Base-by-base conservation (phyloP, 805 yeast genomes). In the Starmerella bombi region DNA sequence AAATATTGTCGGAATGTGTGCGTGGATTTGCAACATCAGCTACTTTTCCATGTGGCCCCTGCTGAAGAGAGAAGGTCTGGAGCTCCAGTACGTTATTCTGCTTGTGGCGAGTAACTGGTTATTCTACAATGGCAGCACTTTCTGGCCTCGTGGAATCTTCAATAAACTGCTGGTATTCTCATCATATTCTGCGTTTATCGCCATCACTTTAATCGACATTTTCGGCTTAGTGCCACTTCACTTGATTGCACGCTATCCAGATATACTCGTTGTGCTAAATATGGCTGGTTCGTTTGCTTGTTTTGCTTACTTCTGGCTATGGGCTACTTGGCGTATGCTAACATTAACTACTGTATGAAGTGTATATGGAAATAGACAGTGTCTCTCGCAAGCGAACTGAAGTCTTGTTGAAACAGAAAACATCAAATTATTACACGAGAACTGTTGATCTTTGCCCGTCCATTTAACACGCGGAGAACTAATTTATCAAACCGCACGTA, bases 21-120 rank as follows among this genome's bases (percentile, higher is more conserved):
- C 77, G 39, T 91, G 97, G 96, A 74, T 88, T 45, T 77, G 77
- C 51, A 91, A 88, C 56, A 69, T 84, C 10, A 80, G 88, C 0
- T 63, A 79, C 25, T 91, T 86, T 59, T 83, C 94, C 37, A 62
- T 91, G 63, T 85, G 80, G 73, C 98, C 99, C 0, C 63, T 88
- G 35, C 63, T 91, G 49, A 73, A 75, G 50, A 76, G 75, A 47
- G 97, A 91, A 53, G 75, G 74, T 1, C 65, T 91, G 21, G 59
- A 58, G 1, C 62, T 86, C 45, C 98, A 91, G 57, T 86, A 81
- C 58, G 59, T 67, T 41, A 75, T 74, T 7, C 58, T 77, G 37
- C 62, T 74, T 17, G 56, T 75, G 2, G 55, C 83, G 51, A 76
- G 82, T 55, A 84, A 82, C 56, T 84, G 93, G 91, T 61, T 84